These are phyloP conservation scores for Ricinus communis DNA, from an alignment of 345 rosid species.

Conservation along the genomic window DNA sequence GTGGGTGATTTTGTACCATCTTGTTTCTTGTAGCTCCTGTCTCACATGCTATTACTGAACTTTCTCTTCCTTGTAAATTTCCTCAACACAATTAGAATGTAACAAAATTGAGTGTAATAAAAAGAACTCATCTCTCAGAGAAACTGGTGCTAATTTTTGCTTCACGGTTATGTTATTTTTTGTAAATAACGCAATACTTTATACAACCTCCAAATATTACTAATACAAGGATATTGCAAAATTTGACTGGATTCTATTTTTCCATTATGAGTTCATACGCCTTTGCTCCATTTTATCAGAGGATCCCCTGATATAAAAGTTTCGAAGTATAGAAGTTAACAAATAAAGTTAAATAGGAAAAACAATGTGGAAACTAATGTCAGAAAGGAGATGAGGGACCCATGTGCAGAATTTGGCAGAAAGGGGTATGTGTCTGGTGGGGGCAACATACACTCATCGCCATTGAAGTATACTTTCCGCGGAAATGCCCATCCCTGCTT, in stretches of 20 bases:
- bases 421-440: slow-evolving; percentile 84
- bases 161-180: not conserved
- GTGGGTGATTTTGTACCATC: slow-evolving; percentile 2
- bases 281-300: not conserved
- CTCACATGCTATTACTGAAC: slow-evolving; percentile 17
- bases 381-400: slow-evolving; percentile 26
- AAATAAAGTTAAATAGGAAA: slow-evolving; percentile 31
- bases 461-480: slow-evolving; percentile 82
- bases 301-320: not conserved
- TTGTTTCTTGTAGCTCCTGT: slow-evolving; percentile 1
- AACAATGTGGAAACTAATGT: slow-evolving; percentile 28
- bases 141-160: slow-evolving; percentile 3
- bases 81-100: not conserved
- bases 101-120: slow-evolving; percentile 2
- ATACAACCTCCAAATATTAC: not conserved
- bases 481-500: slow-evolving; percentile 97
- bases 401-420: slow-evolving; percentile 58
- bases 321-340: slow-evolving; percentile 26
- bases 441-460: slow-evolving; percentile 87
- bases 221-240: not conserved
- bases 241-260: not conserved
- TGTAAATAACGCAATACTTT: not conserved
- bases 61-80: slow-evolving; percentile 12
- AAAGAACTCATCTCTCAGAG: slow-evolving; percentile 1
- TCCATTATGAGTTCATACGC: not conserved